A percentile compares a stretch with the other conserved stretches of the same genome.
phyloP scores from a whole-genome alignment of 108 stramenopile species.

The Cyclotella cryptica region DNA sequence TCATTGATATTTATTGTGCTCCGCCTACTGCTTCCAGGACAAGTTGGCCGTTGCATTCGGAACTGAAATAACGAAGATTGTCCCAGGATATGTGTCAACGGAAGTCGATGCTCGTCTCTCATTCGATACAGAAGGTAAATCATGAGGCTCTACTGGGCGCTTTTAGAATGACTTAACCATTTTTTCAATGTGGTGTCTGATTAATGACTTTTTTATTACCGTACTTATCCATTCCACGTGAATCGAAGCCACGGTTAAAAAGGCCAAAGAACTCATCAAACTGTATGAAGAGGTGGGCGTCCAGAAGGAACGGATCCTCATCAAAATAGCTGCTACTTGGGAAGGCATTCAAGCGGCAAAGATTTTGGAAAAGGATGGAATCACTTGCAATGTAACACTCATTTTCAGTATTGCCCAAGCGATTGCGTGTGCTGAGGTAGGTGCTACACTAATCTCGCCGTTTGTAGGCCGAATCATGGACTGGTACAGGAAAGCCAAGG shows the following conservation, averaged over 20 bases:
- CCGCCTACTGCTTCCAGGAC: conserved; percentile 73
- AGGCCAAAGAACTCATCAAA: conserved; percentile 94
- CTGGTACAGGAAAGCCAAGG: conserved; percentile 93
- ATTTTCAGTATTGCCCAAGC: conserved; percentile 96
- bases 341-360: conserved; percentile 98
- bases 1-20: neutral
- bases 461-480: conserved; percentile 99
- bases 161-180: neutral
- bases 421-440: conserved; percentile 97
- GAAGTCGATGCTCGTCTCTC: conserved; percentile 99
- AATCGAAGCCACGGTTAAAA: conserved; percentile 78
- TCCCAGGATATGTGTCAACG: conserved; percentile 99
- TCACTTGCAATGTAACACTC: conserved; percentile 98
- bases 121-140: conserved; percentile 88
- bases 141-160: neutral
- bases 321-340: conserved; percentile 98
- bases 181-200: neutral
- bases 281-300: conserved; percentile 95
- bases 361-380: conserved; percentile 96
- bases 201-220: neutral
- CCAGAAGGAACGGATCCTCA: conserved; percentile 93
- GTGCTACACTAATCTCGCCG: conserved; percentile 96
- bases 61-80: conserved; percentile 96
- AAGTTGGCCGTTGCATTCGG: conserved; percentile 98
- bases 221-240: too few relatives aligned